Percentiles rank a stretch among this genome's conserved stretches.
Evolutionary conservation across 208 protist genomes (phyloP).

Genomic region (Naegleria lovaniensis): DNA sequence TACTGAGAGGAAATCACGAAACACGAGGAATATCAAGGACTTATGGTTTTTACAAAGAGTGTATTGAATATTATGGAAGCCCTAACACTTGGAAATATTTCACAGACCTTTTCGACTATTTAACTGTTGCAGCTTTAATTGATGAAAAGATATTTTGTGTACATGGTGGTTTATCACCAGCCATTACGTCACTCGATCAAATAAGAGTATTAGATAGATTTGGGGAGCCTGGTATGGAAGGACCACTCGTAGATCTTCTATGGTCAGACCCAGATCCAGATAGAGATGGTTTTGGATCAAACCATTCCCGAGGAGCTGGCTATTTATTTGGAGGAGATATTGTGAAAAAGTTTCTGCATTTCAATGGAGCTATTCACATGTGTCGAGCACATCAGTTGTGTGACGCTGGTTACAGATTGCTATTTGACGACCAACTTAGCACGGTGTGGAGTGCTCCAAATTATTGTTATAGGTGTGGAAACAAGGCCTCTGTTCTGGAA

Average conservation of each 20-base stretch:
- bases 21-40: conserved; percentile 67
- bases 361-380: conserved; percentile 71
- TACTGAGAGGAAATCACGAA: conserved; percentile 83
- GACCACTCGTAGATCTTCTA: conserved; percentile 48
- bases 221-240: conserved; percentile 73
- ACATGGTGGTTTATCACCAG: conserved; percentile 93
- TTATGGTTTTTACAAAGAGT: conserved; percentile 85
- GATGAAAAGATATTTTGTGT: conserved; percentile 90
- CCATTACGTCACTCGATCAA: conserved; percentile 72
- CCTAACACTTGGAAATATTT: conserved; percentile 93
- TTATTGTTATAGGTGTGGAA: conserved; percentile 52
- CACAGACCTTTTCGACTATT: conserved; percentile 98
- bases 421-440: conserved; percentile 40
- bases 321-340: conserved; percentile 69
- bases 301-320: conserved; percentile 70
- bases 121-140: conserved; percentile 93
- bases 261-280: conserved; percentile 69
- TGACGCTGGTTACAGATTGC: conserved; percentile 74
- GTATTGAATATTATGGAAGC: conserved; percentile 65
- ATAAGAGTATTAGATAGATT: conserved; percentile 66
- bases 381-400: conserved; percentile 79
- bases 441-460: conserved; percentile 30
- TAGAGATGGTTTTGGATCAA: conserved; percentile 50
- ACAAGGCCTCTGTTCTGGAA: conserved; percentile 75
- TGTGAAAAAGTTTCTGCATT: conserved; percentile 64